These are phyloP conservation scores for Microthyrium microscopicum DNA, from an alignment of 2,329 filamentous ascomycete species.

Conservation along the genomic window DNA sequence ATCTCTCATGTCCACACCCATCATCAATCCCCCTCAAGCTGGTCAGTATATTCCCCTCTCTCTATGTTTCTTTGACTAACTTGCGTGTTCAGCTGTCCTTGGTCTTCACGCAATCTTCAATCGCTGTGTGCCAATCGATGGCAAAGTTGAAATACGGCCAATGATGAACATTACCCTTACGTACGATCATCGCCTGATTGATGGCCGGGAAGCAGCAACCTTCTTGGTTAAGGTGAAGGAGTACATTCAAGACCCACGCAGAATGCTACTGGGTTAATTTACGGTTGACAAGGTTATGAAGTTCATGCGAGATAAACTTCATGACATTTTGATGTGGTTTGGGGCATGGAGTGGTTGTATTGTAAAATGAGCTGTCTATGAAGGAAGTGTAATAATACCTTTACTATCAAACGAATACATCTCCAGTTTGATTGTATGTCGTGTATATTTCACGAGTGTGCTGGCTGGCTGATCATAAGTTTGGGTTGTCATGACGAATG, in stretches of 20 bases:
- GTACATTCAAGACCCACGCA: conserved; percentile 85
- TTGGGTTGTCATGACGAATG: too few relatives aligned
- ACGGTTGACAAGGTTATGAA: not conserved
- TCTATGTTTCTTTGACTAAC: not conserved
- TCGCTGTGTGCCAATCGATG: conserved; percentile 72
- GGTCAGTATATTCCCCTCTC: conserved; percentile 21
- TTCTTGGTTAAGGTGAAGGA: conserved; percentile 93
- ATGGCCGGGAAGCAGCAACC: conserved; percentile 87
- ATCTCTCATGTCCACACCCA: conserved; percentile 91
- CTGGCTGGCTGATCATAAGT: too few relatives aligned
- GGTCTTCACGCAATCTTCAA: conserved; percentile 79
- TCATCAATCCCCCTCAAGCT: conserved; percentile 95
- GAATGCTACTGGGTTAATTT: conserved; percentile 55
- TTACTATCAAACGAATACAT: too few relatives aligned
- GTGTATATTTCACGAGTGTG: too few relatives aligned
- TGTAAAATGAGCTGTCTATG: too few relatives aligned
- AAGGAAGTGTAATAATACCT: too few relatives aligned
- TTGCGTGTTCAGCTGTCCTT: conserved; percentile 8
- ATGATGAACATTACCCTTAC: conserved; percentile 99
- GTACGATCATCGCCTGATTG: conserved; percentile 90
- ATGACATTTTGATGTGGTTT: too few relatives aligned
- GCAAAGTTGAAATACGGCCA: conserved; percentile 84
- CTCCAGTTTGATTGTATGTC: too few relatives aligned
- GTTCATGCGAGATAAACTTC: too few relatives aligned
- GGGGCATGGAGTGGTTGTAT: too few relatives aligned